Conservation (phyloP, 2,329 filamentous ascomycete species). For the Myriangium duriaei region DNA sequence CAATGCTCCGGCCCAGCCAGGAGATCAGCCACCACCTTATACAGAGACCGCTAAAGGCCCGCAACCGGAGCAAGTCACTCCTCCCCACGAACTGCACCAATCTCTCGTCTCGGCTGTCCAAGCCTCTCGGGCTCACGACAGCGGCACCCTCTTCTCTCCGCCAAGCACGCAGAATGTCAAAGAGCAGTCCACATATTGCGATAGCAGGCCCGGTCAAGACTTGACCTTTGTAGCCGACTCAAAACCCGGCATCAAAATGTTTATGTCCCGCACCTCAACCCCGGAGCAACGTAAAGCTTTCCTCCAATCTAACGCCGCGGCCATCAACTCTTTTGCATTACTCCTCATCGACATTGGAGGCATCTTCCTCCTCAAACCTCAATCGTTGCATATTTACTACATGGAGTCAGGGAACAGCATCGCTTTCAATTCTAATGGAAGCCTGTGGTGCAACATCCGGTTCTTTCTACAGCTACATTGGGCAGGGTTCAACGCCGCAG, state of each 20-base stretch:
- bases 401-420: conserved; percentile 70
- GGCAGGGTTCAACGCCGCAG: conserved; percentile 24
- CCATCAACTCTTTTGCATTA: conserved; percentile 56
- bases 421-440: conserved; percentile 79
- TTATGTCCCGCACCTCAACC: conserved; percentile 47
- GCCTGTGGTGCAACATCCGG: conserved; percentile 85
- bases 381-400: conserved; percentile 74
- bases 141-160: conserved; percentile 57
- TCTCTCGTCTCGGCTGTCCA: conserved; percentile 69
- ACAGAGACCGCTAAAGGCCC: conserved; percentile 15
- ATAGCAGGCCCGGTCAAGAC: conserved; percentile 61
- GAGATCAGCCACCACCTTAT: conserved; percentile 22
- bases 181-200: conserved; percentile 73
- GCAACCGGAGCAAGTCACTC: conserved; percentile 24
- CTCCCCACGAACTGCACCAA: conserved; percentile 43
- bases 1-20: no score
- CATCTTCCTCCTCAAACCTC: conserved; percentile 58
- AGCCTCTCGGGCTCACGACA: conserved; percentile 65
- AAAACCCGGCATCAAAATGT: conserved; percentile 60
- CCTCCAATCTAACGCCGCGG: conserved; percentile 45
- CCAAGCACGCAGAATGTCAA: conserved; percentile 61
- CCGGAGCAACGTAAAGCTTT: conserved; percentile 41
- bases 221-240: conserved; percentile 59
- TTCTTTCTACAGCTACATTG: conserved; percentile 75
- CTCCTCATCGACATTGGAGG: conserved; percentile 57